A percentile compares a stretch with the other conserved stretches of the same genome.
Conservation (phyloP, 495 filamentous ascomycete genomes). For the Niebla homalea region DNA sequence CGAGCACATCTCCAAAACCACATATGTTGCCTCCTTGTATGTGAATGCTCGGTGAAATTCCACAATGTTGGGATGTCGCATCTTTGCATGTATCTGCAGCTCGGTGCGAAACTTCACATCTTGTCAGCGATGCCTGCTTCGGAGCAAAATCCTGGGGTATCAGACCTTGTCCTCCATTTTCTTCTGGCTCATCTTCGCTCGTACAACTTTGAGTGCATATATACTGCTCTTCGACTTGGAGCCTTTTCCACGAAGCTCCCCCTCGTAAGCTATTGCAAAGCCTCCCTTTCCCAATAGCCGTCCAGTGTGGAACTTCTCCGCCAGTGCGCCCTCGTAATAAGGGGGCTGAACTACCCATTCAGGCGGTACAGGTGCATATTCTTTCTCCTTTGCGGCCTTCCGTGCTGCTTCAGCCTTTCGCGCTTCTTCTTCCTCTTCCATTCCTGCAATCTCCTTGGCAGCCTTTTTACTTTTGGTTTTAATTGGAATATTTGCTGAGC, state of each 20-base stretch:
- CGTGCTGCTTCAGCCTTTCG: slow-evolving; percentile 31
- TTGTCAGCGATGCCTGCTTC: background rate
- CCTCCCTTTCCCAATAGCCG: slow-evolving; percentile 80
- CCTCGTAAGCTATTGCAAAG: slow-evolving; percentile 84
- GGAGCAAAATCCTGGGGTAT: background rate
- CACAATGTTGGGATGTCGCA: slow-evolving; percentile 88
- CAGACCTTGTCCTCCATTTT: slow-evolving; percentile 80
- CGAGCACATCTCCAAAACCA: slow-evolving; percentile 84
- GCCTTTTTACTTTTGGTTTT: slow-evolving; percentile 31
- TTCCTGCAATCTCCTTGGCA: slow-evolving; percentile 7
- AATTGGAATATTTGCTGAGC: slow-evolving; percentile 49
- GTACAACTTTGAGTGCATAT: slow-evolving; percentile 83
- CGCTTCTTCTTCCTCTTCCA: slow-evolving; percentile 29
- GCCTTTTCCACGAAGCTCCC: slow-evolving; percentile 48
- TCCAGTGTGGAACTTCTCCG: slow-evolving; percentile 73
- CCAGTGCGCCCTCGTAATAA: slow-evolving; percentile 44
- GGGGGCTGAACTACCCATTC: slow-evolving; percentile 60
- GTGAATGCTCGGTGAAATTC: slow-evolving; percentile 90
- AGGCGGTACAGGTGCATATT: slow-evolving; percentile 67
- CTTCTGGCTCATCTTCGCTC: slow-evolving; percentile 70
- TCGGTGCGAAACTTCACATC: slow-evolving; percentile 78
- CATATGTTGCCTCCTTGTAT: slow-evolving; percentile 76
- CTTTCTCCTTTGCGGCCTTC: slow-evolving; percentile 46
- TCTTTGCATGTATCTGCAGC: slow-evolving; percentile 93
- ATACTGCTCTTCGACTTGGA: slow-evolving; percentile 26